A percentile compares a stretch with the other conserved stretches of the same genome.
phyloP scores from a whole-genome alignment of 129 eudicot genomes.

The Helichrysum umbraculigerum region DNA sequence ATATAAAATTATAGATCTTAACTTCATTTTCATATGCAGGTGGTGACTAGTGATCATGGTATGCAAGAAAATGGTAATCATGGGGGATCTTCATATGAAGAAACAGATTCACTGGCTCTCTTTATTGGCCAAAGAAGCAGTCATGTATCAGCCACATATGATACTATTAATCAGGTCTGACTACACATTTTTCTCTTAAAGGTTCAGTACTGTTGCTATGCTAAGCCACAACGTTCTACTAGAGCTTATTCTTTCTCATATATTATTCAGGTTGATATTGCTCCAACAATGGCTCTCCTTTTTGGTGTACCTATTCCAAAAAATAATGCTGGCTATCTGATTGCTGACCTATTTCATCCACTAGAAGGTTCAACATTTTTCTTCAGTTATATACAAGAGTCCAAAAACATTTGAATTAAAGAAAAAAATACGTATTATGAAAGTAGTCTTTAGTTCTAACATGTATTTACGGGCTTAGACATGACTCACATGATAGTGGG shows the following conservation, averaged over 20 bases:
- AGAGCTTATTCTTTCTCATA: neutral
- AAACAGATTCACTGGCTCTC: conserved; percentile 84
- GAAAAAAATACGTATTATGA: neutral
- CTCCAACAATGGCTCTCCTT: conserved; percentile 83
- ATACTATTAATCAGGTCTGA: conserved; percentile 66
- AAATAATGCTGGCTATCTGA: conserved; percentile 71
- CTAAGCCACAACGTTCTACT: neutral
- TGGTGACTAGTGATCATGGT: conserved; percentile 95
- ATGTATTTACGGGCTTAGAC: conserved; percentile 23
- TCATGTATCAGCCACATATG: conserved; percentile 36
- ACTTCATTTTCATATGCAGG: conserved; percentile 35
- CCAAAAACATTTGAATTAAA: neutral
- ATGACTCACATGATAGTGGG: neutral
- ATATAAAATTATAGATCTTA: neutral
- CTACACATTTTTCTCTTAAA: conserved; percentile 1
- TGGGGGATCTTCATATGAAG: conserved; percentile 94
- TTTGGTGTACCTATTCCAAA: conserved; percentile 95
- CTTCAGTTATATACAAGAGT: conserved; percentile 12
- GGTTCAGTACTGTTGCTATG: conserved; percentile 3
- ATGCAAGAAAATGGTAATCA: conserved; percentile 93
- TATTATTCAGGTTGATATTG: conserved; percentile 67
- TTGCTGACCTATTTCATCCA: conserved; percentile 54
- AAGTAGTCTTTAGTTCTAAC: neutral
- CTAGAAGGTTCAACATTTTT: conserved; percentile 54
- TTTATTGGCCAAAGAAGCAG: conserved; percentile 54